Conservation (phyloP, 257 asterid genomes). For the Coffea canephora region DNA sequence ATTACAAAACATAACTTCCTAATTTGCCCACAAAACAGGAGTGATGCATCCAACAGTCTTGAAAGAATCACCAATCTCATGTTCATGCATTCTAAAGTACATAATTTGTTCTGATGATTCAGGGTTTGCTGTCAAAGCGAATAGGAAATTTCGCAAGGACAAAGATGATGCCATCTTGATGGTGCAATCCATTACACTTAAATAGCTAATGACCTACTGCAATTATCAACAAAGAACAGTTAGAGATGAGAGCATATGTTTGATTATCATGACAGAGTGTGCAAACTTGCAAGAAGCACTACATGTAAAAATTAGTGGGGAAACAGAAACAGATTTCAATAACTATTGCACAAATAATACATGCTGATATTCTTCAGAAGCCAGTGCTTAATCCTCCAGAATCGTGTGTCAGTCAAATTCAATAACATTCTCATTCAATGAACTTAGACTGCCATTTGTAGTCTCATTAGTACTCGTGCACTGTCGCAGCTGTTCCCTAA, state of each 20-base stretch:
- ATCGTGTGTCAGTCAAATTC: conserved; percentile 60
- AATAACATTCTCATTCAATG: conserved; percentile 43
- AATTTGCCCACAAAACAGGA: neutral
- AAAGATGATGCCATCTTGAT: neutral
- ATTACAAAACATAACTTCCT: too few species aligned
- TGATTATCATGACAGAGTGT: neutral
- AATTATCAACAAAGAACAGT: neutral
- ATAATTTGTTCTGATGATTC: neutral
- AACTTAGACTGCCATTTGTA: conserved; percentile 34
- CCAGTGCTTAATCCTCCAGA: conserved; percentile 52
- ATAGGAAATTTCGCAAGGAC: neutral
- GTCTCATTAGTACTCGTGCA: conserved; percentile 60
- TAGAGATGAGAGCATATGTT: neutral
- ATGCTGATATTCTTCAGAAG: neutral
- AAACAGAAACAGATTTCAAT: neutral
- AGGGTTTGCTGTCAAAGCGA: neutral
- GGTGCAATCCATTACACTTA: neutral
- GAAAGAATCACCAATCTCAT: neutral
- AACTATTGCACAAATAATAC: conserved; percentile 3
- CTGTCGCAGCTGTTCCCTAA: conserved; percentile 64
- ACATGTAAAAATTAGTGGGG: conserved; percentile 3
- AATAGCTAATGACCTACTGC: neutral
- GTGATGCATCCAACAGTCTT: neutral
- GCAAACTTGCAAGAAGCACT: neutral
- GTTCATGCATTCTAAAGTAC: too few species aligned